Percentiles rank a stretch among this genome's conserved stretches.
Evolutionary conservation across 352 stramenopile species (phyloP).

Genomic region (Globisporangium radiosum): DNA sequence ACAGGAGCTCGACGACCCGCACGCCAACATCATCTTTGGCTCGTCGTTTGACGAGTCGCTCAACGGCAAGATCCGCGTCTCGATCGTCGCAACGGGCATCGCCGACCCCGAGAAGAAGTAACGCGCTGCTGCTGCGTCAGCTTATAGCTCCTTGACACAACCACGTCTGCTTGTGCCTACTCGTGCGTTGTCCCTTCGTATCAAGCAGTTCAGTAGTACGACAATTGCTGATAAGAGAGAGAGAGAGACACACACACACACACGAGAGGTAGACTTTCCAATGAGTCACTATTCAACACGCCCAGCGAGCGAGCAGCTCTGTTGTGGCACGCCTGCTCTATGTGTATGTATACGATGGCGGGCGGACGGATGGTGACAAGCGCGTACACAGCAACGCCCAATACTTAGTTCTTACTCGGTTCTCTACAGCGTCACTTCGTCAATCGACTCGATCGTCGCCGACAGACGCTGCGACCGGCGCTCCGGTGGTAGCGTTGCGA

Average conservation of each 20-base stretch:
- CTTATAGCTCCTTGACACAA: too few species aligned
- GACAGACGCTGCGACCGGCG: slow-evolving; percentile 42
- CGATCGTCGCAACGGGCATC: slow-evolving; percentile 84
- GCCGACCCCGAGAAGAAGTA: slow-evolving; percentile 77
- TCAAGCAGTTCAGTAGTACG: too few species aligned
- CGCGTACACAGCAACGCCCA: too few species aligned
- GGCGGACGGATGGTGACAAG: too few species aligned
- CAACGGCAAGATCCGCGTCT: slow-evolving; percentile 77
- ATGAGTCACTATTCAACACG: neutral
- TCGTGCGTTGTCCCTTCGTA: too few species aligned
- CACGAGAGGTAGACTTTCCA: neutral
- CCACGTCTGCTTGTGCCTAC: too few species aligned
- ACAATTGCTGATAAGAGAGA: neutral
- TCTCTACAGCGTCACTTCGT: slow-evolving; percentile 16
- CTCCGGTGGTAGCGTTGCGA: slow-evolving; percentile 39
- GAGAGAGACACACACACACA: neutral
- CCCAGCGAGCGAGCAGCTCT: too few species aligned
- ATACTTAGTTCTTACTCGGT: neutral
- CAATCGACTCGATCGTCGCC: slow-evolving; percentile 13
- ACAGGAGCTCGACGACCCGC: slow-evolving; percentile 79
- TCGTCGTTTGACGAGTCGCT: slow-evolving; percentile 82
- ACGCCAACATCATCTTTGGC: slow-evolving; percentile 87
- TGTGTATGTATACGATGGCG: too few species aligned
- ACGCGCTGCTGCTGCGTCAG: neutral
- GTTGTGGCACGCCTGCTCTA: too few species aligned